These are phyloP conservation scores for Eutypella sp. DNA, from an alignment of 2,329 filamentous ascomycete genomes.

Conservation along the genomic window DNA sequence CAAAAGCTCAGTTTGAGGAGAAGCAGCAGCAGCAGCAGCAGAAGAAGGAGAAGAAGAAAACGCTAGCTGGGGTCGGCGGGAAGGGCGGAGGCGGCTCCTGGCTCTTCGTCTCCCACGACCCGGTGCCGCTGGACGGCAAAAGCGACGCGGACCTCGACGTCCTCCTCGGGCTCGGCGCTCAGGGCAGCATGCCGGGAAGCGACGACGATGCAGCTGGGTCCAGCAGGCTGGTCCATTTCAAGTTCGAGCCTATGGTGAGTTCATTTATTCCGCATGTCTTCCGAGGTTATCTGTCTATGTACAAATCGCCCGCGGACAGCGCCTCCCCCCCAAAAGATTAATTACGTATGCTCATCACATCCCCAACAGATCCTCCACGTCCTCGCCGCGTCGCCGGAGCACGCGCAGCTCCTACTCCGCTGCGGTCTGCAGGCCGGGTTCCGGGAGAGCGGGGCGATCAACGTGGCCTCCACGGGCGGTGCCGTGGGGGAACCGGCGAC, in stretches of 20 bases:
- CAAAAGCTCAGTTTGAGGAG: constrained; percentile 6
- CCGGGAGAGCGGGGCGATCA: constrained; percentile 81
- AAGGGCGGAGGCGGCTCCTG: constrained; percentile 82
- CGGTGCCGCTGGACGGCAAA: constrained; percentile 38
- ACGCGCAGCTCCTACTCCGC: constrained; percentile 71
- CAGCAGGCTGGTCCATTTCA: constrained; percentile 72
- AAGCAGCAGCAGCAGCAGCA: constrained; percentile 13
- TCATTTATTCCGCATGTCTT: too few relatives aligned
- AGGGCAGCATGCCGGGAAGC: constrained; percentile 20
- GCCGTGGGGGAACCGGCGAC: constrained; percentile 32
- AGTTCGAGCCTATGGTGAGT: constrained; percentile 91
- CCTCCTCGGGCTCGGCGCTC: constrained; percentile 28
- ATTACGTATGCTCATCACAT: background rate
- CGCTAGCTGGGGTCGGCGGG: constrained; percentile 63
- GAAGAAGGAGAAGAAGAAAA: constrained; percentile 16
- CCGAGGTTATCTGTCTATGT: too few relatives aligned
- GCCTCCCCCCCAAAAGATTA: too few relatives aligned
- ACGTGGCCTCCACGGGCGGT: constrained; percentile 42
- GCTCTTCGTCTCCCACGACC: constrained; percentile 84
- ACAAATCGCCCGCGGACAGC: too few relatives aligned
- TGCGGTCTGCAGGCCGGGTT: constrained; percentile 80
- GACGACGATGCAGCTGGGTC: constrained; percentile 20
- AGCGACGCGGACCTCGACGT: constrained; percentile 15
- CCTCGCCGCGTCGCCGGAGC: constrained; percentile 66
- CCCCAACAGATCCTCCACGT: constrained; percentile 75